Base-by-base conservation (phyloP, 805 yeast genomes). In the Ogataea kodamae region DNA sequence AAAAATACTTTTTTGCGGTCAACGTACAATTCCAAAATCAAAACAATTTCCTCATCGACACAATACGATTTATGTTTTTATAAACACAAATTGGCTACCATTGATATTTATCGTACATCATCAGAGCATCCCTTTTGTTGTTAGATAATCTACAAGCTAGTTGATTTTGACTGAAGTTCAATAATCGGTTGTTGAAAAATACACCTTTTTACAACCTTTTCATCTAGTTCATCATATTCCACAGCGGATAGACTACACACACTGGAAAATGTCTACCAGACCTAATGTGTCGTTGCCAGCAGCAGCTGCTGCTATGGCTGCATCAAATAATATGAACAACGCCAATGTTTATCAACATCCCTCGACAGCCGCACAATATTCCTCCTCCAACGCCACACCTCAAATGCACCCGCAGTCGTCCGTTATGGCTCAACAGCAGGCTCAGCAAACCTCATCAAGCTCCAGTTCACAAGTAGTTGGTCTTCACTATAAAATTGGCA, bases 401-500 rank as follows among this genome's bases (percentile, higher is more conserved):
- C 50, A 34, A 19, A 33, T 37, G 29, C 43, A 33, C 24, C 9
- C 40, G 11, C 50, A 40, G 32, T 28, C 38, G 16, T 35, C 40
- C 19, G 23, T 38, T 9, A 21, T 30, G 17, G 33, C 36, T 13
- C 45, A 33, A 16, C 44, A 40, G 25, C 37, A 34, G 25, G 40
- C 35, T 25, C 40, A 39, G 14, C 40, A 39, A 20, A 26, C 35
- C 18, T 29, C 49, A 4, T 33, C 45, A 1, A 26, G 43, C 23
- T 69, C 67, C 36, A 61, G 67, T 38, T 70, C 77, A 25, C 77
- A 76, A 58, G 76, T 81, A 24, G 96, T 92, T 28, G 98, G 98
- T 15, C 78, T 90, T 42, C 98, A 92, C 67, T 92, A 89, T 65
- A 83, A 88, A 50, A 92, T 92, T 37, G 98, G 97, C 39, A 90